Percentiles rank a stretch among this genome's conserved stretches.
Evolutionary conservation across 1,284 basidiomycete species (phyloP).

Genomic region (Ceratobasidium sp.): DNA sequence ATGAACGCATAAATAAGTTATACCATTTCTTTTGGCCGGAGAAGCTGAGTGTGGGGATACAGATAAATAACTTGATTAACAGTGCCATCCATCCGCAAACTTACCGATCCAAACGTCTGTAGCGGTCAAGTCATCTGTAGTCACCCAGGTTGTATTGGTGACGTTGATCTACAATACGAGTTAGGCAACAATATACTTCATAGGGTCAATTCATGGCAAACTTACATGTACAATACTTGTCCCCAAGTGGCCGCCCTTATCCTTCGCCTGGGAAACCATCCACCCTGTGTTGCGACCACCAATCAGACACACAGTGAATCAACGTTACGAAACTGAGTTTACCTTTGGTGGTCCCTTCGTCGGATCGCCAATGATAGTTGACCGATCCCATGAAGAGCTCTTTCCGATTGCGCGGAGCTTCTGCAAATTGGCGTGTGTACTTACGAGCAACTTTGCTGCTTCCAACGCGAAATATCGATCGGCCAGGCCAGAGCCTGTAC

Average conservation of each 20-base stretch:
- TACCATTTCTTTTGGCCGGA: conserved; percentile 36
- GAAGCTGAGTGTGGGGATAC: conserved; percentile 9
- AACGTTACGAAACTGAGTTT: background rate
- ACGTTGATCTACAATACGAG: conserved; percentile 24
- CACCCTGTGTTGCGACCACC: conserved; percentile 12
- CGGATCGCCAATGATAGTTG: conserved; percentile 46
- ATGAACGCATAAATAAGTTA: too few species aligned
- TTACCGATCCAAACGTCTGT: conserved; percentile 43
- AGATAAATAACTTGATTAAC: background rate
- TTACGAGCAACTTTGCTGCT: conserved; percentile 43
- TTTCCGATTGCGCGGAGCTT: conserved; percentile 44
- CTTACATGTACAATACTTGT: conserved; percentile 10
- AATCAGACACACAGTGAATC: background rate
- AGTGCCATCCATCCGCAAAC: background rate
- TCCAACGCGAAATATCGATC: conserved; percentile 45
- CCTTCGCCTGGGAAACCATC: conserved; percentile 45
- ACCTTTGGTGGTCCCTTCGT: conserved; percentile 40
- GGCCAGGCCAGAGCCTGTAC: conserved; percentile 46
- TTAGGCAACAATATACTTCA: background rate
- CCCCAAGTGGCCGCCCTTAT: conserved; percentile 40
- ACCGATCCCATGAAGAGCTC: conserved; percentile 46
- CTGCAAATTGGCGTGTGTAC: conserved; percentile 26
- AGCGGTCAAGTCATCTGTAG: conserved; percentile 13
- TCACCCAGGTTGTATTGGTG: conserved; percentile 41
- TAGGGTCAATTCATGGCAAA: background rate